Percentiles rank a stretch among this genome's conserved stretches.
Evolutionary conservation across 352 stramenopile genomes (phyloP).

Genomic region (Pythium sp.): DNA sequence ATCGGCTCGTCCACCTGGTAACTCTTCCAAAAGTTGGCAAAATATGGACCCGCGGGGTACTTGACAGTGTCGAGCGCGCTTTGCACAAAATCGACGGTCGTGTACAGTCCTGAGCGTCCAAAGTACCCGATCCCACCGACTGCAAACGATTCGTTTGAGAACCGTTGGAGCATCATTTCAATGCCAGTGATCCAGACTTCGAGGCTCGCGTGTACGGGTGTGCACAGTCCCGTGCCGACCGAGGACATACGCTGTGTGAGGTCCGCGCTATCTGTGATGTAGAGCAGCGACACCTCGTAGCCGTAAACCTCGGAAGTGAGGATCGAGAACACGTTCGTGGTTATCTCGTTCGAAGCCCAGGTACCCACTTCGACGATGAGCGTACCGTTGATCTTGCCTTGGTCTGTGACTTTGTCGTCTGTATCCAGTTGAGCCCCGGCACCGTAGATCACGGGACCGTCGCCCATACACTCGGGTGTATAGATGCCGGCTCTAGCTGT

Average conservation of each 20-base stretch:
- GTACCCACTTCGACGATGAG: conserved; percentile 25
- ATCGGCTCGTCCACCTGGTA: conserved; percentile 29
- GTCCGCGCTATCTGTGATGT: background rate
- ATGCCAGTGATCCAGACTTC: conserved; percentile 31
- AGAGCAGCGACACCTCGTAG: conserved; percentile 20
- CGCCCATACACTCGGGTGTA: conserved; percentile 15
- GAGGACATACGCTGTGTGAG: conserved; percentile 35
- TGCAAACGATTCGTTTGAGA: conserved; percentile 29
- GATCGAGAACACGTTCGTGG: conserved; percentile 30
- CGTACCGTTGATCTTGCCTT: conserved; percentile 20
- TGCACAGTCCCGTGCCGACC: conserved; percentile 21
- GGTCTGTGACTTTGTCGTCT: conserved; percentile 17
- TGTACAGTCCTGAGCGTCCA: conserved; percentile 37
- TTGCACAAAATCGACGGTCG: conserved; percentile 32
- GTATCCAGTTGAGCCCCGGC: conserved; percentile 18
- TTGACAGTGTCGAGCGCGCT: conserved; percentile 15
- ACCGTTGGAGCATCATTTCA: conserved; percentile 13
- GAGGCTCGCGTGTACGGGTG: conserved; percentile 32
- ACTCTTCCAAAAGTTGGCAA: conserved; percentile 41
- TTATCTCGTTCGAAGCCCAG: conserved; percentile 27
- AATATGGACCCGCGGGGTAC: conserved; percentile 16
- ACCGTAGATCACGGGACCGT: conserved; percentile 19
- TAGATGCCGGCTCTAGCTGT: conserved; percentile 9
- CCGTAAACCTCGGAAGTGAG: conserved; percentile 24
- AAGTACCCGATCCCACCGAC: conserved; percentile 26